These are phyloP conservation scores for Thalassiosira mediterranea DNA, from an alignment of 352 stramenopile species.

Conservation along the genomic window DNA sequence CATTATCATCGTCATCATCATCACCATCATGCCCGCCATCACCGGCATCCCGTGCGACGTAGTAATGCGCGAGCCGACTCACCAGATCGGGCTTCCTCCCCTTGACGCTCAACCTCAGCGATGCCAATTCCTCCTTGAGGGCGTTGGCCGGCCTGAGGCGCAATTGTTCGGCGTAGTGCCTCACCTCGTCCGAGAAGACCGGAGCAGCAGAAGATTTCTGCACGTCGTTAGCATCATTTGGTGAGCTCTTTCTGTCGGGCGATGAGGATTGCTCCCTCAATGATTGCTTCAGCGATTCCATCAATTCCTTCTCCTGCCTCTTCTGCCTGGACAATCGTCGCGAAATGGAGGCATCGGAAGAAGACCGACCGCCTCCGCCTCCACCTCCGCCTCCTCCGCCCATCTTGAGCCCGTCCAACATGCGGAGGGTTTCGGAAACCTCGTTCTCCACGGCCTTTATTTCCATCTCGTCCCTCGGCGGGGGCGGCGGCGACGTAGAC, in stretches of 20 bases:
- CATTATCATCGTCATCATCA: slow-evolving; percentile 12
- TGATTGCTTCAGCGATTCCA: slow-evolving; percentile 34
- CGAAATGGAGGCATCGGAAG: background rate
- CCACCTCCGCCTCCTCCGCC: background rate
- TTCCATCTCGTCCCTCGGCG: slow-evolving; percentile 43
- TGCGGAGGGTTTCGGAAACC: slow-evolving; percentile 42
- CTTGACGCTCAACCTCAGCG: slow-evolving; percentile 50
- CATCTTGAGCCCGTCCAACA: slow-evolving; percentile 49
- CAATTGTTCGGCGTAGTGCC: slow-evolving; percentile 40
- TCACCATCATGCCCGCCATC: slow-evolving; percentile 1
- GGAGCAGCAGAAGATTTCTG: slow-evolving; percentile 5
- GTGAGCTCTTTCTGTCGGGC: background rate
- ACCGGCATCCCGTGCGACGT: slow-evolving; percentile 34
- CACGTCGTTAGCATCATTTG: background rate
- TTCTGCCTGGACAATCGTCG: slow-evolving; percentile 22
- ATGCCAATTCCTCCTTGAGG: slow-evolving; percentile 73
- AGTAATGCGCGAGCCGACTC: slow-evolving; percentile 62
- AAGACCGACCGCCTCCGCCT: background rate
- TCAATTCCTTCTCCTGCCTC: slow-evolving; percentile 25
- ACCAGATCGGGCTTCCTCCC: slow-evolving; percentile 80
- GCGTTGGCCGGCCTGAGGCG: slow-evolving; percentile 57
- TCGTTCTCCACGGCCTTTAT: slow-evolving; percentile 44
- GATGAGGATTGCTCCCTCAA: slow-evolving; percentile 18
- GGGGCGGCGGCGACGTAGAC: slow-evolving; percentile 13
- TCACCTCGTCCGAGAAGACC: slow-evolving; percentile 10